These are phyloP conservation scores for Malassezia sp. DNA, from an alignment of 1,284 basidiomycete species.

Conservation along the genomic window DNA sequence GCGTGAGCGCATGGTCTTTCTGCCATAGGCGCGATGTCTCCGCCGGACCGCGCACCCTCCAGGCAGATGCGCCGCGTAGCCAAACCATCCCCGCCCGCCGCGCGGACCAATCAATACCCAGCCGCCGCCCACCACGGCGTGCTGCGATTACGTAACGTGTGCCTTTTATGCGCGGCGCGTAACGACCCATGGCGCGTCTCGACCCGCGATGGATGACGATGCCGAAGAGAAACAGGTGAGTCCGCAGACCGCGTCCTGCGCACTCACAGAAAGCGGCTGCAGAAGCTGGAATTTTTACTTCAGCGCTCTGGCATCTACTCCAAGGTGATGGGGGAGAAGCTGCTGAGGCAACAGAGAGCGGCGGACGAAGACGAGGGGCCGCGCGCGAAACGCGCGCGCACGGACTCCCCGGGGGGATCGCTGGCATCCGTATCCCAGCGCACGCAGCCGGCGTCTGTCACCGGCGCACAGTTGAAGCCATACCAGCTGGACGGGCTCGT, in stretches of 20 bases:
- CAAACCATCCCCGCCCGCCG: too few species aligned
- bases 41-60: too few species aligned
- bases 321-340: conserved; percentile 43
- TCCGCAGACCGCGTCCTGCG: too few species aligned
- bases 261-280: conserved; percentile 18
- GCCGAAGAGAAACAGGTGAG: conserved; percentile 5
- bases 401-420: background rate
- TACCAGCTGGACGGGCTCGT: conserved; percentile 91
- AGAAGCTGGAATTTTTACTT: conserved; percentile 36
- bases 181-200: too few species aligned
- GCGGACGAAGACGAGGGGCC: conserved; percentile 1
- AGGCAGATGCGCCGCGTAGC: too few species aligned
- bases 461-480: conserved; percentile 70
- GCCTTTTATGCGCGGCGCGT: too few species aligned
- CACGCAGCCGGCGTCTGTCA: conserved; percentile 64
- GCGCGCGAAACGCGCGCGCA: conserved; percentile 2
- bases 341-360: conserved; percentile 13
- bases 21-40: too few species aligned
- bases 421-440: conserved; percentile 11
- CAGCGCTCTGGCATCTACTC: conserved; percentile 39
- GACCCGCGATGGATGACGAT: background rate
- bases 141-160: too few species aligned
- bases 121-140: too few species aligned
- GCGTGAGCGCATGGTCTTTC: too few species aligned
- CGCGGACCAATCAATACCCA: too few species aligned